Evolutionary conservation across 2,329 filamentous ascomycete species (phyloP).

Genomic region (Saccharata proteae): DNA sequence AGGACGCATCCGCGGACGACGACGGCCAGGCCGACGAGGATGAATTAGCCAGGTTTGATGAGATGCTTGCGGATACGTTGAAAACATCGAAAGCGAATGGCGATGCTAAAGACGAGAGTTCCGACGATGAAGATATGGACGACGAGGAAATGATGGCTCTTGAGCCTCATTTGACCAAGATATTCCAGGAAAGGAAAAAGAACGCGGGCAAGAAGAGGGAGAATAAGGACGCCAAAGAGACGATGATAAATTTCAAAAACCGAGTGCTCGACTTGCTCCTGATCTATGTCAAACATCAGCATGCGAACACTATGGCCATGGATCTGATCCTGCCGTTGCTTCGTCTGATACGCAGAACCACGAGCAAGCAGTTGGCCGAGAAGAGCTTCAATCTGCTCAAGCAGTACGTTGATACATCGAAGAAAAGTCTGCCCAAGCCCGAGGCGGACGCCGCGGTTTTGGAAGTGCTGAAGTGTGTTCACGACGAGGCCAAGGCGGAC

Average conservation of each 20-base stretch:
- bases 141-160: conserved; percentile 92
- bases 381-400: conserved; percentile 63
- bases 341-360: conserved; percentile 63
- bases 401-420: conserved; percentile 55
- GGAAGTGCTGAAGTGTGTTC: conserved; percentile 49
- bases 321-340: conserved; percentile 64
- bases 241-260: conserved; percentile 88
- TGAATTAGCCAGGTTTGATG: conserved; percentile 53
- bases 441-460: conserved; percentile 26
- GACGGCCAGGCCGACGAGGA: conserved; percentile 30
- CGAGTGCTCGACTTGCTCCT: conserved; percentile 79
- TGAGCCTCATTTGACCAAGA: conserved; percentile 69
- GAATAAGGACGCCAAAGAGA: conserved; percentile 76
- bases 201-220: conserved; percentile 54
- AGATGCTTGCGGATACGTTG: conserved; percentile 65
- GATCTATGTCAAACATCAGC: conserved; percentile 72
- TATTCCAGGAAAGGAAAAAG: conserved; percentile 69
- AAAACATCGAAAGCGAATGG: conserved; percentile 51
- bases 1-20: conserved; percentile 14
- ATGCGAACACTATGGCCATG: conserved; percentile 54
- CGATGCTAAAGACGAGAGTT: conserved; percentile 44
- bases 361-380: conserved; percentile 60
- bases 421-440: conserved; percentile 31
- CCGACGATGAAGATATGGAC: conserved; percentile 67
- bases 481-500: conserved; percentile 52